Conservation (phyloP, 2,329 filamentous ascomycete genomes). For the Fusarium abutilonis region DNA sequence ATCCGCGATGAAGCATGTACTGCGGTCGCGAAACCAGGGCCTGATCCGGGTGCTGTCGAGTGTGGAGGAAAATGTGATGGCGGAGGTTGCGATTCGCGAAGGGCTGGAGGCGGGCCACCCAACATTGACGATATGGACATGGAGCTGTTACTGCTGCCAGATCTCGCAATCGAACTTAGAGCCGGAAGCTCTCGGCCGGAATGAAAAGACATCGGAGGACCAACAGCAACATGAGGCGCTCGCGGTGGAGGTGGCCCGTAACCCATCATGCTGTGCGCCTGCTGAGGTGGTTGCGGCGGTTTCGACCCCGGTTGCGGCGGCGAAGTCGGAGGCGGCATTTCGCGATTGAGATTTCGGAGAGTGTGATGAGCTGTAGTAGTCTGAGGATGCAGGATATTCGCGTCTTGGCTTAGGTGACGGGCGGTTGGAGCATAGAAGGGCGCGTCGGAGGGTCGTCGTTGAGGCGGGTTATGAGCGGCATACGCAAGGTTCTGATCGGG, state of each 20-base stretch:
- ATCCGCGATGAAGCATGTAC: constrained; percentile 67
- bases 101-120: constrained; percentile 59
- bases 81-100: constrained; percentile 56
- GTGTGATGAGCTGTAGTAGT: constrained; percentile 58
- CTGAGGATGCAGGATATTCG: constrained; percentile 55
- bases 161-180: constrained; percentile 60
- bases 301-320: constrained; percentile 53
- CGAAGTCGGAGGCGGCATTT: constrained; percentile 59
- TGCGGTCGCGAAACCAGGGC: constrained; percentile 57
- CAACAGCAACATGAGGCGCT: constrained; percentile 55
- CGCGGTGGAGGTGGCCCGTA: constrained; percentile 60
- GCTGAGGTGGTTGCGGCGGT: constrained; percentile 45
- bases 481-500: constrained; percentile 46
- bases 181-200: constrained; percentile 64
- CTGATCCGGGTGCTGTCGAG: constrained; percentile 53
- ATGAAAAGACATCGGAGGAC: constrained; percentile 57
- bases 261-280: constrained; percentile 48
- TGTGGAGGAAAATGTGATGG: constrained; percentile 56
- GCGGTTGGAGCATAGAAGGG: constrained; percentile 52
- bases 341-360: constrained; percentile 50
- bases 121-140: constrained; percentile 72
- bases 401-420: constrained; percentile 46
- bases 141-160: constrained; percentile 59
- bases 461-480: constrained; percentile 43
- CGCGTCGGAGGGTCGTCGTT: constrained; percentile 57